Evolutionary conservation across 768 basidiomycete genomes (phyloP), one percentile per base, ranked within the genome.

Genomic region (Psilocybe subaeruginosa): DNA sequence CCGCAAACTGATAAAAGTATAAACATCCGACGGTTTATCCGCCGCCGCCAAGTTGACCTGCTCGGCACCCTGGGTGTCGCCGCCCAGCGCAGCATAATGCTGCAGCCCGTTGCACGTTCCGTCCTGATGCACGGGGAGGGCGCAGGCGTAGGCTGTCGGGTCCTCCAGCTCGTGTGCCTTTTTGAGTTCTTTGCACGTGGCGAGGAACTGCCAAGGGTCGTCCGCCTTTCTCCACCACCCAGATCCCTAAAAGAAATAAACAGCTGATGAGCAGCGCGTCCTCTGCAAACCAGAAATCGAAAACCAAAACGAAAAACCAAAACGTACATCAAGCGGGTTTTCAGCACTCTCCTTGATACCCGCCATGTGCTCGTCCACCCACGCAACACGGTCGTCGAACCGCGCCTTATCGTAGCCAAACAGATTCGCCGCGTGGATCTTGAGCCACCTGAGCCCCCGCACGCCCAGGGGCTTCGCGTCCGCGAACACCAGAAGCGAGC

Each of bases 21-120:
- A 99, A 60, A 99, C 96, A 70, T 99, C 97, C 35, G 94, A 91
- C 0, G 97, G 97, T 29, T 88, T 81, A 62, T 95, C 93, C 0
- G 89, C 87, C 8, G 87, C 88, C 39, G 85, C 84, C 54, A 99
- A 80, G 72, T 99, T 99, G 70, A 99, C 97, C 70, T 98, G 96
- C 60, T 80, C 78, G 0, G 97, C 97, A 60, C 97, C 97, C 35
- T 83, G 81, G 11, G 81, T 80, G 70, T 99, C 97, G 4, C 97
- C 97, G 47, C 97, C 97, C 3, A 99, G 86, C 0, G 97, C 97
- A 5, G 97, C 97, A 69, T 99, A 99, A 73, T 99, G 97, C 76
- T 99, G 97, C 64, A 99, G 81, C 29, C 97, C 97, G 67, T 99
- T 99, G 68, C 97, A 99, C 0, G 97, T 98, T 3, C 97, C 97